phyloP scores from a whole-genome alignment of 2,329 filamentous ascomycete species.

The Xylariaceae sp. region DNA sequence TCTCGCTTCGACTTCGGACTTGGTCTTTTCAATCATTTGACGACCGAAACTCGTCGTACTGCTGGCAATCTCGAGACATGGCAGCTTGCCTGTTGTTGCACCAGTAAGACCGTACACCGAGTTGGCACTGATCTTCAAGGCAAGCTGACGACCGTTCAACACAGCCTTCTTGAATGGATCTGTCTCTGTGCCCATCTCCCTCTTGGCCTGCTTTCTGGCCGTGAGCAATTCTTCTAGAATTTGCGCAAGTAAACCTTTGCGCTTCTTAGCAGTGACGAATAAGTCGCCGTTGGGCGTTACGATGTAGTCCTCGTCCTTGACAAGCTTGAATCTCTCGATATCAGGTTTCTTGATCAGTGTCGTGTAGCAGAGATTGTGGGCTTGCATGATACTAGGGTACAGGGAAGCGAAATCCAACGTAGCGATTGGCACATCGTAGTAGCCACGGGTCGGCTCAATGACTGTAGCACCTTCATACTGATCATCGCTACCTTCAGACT shows the following conservation, averaged over 20 bases:
- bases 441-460: conserved; percentile 89
- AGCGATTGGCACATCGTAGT: conserved; percentile 91
- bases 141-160: conserved; percentile 92
- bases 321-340: conserved; percentile 70
- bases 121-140: conserved; percentile 95
- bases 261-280: conserved; percentile 82
- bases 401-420: conserved; percentile 98
- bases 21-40: conserved; percentile 98
- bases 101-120: conserved; percentile 96
- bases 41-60: conserved; percentile 96
- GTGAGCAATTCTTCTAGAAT: conserved; percentile 90
- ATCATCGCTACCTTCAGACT: conserved; percentile 67
- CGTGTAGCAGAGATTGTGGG: conserved; percentile 97
- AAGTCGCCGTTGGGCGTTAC: conserved; percentile 91
- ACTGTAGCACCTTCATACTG: conserved; percentile 98
- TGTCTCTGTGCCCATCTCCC: conserved; percentile 80
- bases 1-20: conserved; percentile 84
- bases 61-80: conserved; percentile 90
- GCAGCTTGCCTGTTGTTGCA: conserved; percentile 91
- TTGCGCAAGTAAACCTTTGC: conserved; percentile 88
- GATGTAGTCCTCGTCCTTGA: conserved; percentile 93
- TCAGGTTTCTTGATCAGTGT: conserved; percentile 78
- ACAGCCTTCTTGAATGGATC: conserved; percentile 98
- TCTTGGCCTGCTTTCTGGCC: conserved; percentile 94
- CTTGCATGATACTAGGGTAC: conserved; percentile 98